These are phyloP conservation scores for Cetraspora pellucida DNA, from an alignment of 192 early-diverging fungal species.

Conservation along the genomic window DNA sequence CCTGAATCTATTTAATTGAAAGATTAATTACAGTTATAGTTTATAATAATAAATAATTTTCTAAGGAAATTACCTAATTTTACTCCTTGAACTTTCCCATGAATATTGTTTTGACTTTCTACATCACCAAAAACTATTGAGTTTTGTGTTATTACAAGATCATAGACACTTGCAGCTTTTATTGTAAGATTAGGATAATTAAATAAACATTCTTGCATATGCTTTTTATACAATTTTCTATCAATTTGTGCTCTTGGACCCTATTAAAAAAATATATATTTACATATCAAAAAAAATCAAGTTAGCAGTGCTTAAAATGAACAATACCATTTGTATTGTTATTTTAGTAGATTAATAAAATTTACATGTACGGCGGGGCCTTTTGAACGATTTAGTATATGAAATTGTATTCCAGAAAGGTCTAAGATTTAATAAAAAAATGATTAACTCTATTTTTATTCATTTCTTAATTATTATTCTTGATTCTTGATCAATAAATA, in stretches of 20 bases:
- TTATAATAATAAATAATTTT: not conserved
- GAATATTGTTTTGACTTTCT: slow-evolving; percentile 21
- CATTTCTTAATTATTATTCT: not conserved
- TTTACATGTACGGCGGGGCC: slow-evolving; percentile 76
- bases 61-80: slow-evolving; percentile 59
- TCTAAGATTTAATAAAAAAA: slow-evolving; percentile 42
- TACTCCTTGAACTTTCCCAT: slow-evolving; percentile 58
- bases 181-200: slow-evolving; percentile 72
- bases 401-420: slow-evolving; percentile 79
- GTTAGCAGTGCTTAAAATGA: too few species aligned
- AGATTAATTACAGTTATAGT: not conserved
- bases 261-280: slow-evolving; percentile 33
- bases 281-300: not conserved
- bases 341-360: not conserved
- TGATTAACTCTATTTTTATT: not conserved
- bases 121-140: slow-evolving; percentile 37
- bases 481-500: not conserved
- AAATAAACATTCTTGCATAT: slow-evolving; percentile 65
- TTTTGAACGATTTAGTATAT: slow-evolving; percentile 77
- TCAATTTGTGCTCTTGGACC: slow-evolving; percentile 84
- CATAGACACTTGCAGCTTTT: slow-evolving; percentile 68
- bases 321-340: not conserved
- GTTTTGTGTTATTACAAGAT: slow-evolving; percentile 62
- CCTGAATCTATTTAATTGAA: slow-evolving; percentile 50
- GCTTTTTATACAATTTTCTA: slow-evolving; percentile 73